Evolutionary conservation across 148 eudicot genomes (phyloP).

Genomic region (Cornus controversa): DNA sequence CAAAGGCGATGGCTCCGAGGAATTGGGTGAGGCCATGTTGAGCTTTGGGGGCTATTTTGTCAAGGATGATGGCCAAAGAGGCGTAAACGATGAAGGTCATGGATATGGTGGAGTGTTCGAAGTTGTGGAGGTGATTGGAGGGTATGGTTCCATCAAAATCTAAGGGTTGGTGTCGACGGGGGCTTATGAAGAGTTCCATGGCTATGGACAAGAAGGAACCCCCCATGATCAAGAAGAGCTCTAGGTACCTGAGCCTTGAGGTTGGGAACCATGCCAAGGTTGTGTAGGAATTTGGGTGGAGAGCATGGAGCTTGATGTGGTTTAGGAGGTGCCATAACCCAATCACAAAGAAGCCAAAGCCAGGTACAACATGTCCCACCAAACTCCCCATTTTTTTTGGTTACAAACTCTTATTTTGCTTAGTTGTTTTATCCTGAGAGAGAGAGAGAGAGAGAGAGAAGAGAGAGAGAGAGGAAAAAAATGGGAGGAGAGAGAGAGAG

Average conservation of each 20-base stretch:
- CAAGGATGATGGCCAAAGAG: slow-evolving; percentile 47
- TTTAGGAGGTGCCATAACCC: slow-evolving; percentile 80
- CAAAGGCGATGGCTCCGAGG: slow-evolving; percentile 55
- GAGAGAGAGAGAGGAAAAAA: neutral
- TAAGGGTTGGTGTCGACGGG: slow-evolving; percentile 64
- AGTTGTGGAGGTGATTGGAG: slow-evolving; percentile 81
- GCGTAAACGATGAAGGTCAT: slow-evolving; percentile 63
- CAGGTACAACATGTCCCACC: slow-evolving; percentile 76
- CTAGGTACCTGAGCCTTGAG: slow-evolving; percentile 41
- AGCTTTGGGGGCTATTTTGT: slow-evolving; percentile 28
- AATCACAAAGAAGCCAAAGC: slow-evolving; percentile 59
- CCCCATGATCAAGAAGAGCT: slow-evolving; percentile 67
- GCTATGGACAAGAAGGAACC: slow-evolving; percentile 47
- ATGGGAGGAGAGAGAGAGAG: neutral
- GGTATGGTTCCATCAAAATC: slow-evolving; percentile 80
- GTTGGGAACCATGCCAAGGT: slow-evolving; percentile 71
- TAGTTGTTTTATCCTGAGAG: neutral
- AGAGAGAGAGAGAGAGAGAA: neutral
- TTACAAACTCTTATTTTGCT: neutral
- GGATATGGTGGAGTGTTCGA: slow-evolving; percentile 74
- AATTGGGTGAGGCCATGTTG: slow-evolving; percentile 43
- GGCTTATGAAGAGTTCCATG: slow-evolving; percentile 80
- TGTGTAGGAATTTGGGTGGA: slow-evolving; percentile 37
- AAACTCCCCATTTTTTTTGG: slow-evolving; percentile 63
- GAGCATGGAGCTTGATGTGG: slow-evolving; percentile 53